Evolutionary conservation across 169 alveolate species (phyloP), one percentile per base, ranked within the genome.

Genomic region (Plasmodium malariae): DNA sequence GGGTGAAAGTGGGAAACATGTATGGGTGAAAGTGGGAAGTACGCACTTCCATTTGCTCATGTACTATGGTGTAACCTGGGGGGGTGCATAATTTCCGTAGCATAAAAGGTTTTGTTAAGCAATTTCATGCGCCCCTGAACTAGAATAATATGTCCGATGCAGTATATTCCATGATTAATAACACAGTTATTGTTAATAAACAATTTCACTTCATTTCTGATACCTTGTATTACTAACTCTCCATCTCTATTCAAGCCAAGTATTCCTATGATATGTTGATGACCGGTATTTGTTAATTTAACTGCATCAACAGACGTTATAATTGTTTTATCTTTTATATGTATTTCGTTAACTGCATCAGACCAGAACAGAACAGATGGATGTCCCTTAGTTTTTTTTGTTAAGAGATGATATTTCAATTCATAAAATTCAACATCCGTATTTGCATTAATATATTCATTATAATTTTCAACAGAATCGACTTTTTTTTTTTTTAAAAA

Each of bases 161-260:
- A 91, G 69, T 93, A 93, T 6, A 93, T 89, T 17, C 96, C 96
- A 65, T 63, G 85, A 26, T 70, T 40, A 51, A 93, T 91, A 21
- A 65, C 62, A 12, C 93, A 88, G 32, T 59, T 74, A 19, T 74
- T 60, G 30, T 91, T 74, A 34, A 93, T 60, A 30, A 74, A 40
- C 21, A 93, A 40, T 40, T 85, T 85, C 5, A 93, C 26, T 54
- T 93, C 93, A 37, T 78, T 91, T 24, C 93, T 34, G n/a, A 86
- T 60, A 30, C 96, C 96, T 60, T 93, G 94, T 21, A 93, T 54
- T n/a, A 90, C 93, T 12, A 93, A 72, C 17, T 91, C 96, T 0
- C 96, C 96, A 30, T 93, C 90, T 62, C 92, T 91, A 63, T 92
- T 78, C 9, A 88, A 45, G 7, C 94, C 93, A 12, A 93, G n/a